Evolutionary conservation across 306 rosid genomes (phyloP).

Genomic region (Cucurbita maxima): DNA sequence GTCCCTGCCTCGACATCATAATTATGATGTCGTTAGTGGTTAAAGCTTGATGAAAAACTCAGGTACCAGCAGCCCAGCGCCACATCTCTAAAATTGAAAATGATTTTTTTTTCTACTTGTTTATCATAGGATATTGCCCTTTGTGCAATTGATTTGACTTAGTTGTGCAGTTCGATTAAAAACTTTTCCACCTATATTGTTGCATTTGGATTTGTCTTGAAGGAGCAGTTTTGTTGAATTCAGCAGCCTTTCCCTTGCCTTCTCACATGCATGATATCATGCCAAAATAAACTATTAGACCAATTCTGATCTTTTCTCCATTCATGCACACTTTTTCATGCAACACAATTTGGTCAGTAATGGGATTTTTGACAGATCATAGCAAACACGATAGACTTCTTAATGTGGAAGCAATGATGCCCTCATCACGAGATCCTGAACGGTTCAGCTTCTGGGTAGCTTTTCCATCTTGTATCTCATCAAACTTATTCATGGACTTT

Average conservation of each 20-base stretch:
- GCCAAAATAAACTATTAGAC: neutral
- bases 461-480: neutral
- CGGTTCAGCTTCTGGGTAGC: conserved; percentile 89
- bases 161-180: neutral
- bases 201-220: neutral
- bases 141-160: neutral
- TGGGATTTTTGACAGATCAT: conserved; percentile 30
- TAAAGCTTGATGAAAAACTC: neutral
- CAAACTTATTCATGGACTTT: neutral
- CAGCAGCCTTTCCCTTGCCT: neutral
- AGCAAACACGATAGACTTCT: conserved; percentile 63
- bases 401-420: conserved; percentile 70
- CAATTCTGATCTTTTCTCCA: neutral
- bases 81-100: neutral
- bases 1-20: neutral
- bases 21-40: neutral
- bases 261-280: neutral
- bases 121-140: neutral
- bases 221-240: neutral
- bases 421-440: conserved; percentile 65
- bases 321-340: neutral
- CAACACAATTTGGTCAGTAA: neutral
- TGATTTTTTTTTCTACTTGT: neutral
- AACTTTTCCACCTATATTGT: neutral
- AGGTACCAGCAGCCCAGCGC: neutral